Evolutionary conservation across 495 filamentous ascomycete genomes (phyloP).

Genomic region (Hypoxylon perforatum): DNA sequence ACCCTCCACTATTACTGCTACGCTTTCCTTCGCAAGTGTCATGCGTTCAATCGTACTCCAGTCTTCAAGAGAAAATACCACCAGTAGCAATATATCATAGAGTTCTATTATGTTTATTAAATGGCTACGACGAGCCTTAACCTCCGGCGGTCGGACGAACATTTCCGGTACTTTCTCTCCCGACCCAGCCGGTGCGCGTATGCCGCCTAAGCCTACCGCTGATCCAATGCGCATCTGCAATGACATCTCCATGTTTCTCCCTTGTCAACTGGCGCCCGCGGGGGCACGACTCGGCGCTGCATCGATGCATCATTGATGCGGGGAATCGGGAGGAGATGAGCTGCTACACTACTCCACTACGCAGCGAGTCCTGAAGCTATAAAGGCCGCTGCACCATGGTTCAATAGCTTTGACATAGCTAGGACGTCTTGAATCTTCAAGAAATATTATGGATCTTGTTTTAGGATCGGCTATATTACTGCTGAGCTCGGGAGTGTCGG

Average conservation of each 20-base stretch:
- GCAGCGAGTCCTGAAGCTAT: constrained; percentile 29
- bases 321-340: constrained; percentile 29
- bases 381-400: constrained; percentile 3
- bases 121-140: background rate
- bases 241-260: constrained; percentile 10
- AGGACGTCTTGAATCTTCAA: background rate
- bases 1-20: background rate
- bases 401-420: background rate
- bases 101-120: background rate
- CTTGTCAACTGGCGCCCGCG: constrained; percentile 18
- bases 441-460: constrained; percentile 20
- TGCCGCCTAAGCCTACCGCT: constrained; percentile 10
- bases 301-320: constrained; percentile 35
- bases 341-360: constrained; percentile 27
- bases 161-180: constrained; percentile 22
- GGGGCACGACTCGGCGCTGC: constrained; percentile 11
- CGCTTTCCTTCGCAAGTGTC: background rate
- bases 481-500: constrained; percentile 32
- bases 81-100: background rate
- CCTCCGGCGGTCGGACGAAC: constrained; percentile 17
- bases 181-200: constrained; percentile 8
- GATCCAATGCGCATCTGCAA: constrained; percentile 25
- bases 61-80: background rate
- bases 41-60: background rate
- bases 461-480: constrained; percentile 22